Evolutionary conservation across 2,329 filamentous ascomycete genomes (phyloP).

Genomic region (Fusarium concolor): DNA sequence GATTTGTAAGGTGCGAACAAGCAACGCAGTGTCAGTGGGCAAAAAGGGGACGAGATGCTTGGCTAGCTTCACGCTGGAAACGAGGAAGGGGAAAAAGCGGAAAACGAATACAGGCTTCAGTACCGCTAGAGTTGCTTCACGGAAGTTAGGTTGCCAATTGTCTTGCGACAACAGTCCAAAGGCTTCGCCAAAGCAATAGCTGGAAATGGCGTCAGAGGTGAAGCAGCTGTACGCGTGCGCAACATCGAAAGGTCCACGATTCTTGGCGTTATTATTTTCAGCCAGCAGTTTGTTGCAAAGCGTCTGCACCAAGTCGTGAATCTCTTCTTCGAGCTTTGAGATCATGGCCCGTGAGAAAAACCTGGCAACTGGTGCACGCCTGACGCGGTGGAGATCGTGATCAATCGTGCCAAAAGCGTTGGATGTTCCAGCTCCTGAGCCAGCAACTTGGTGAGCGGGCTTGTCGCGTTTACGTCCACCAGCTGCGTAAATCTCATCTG

Average conservation of each 20-base stretch:
- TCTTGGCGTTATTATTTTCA: background rate
- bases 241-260: background rate
- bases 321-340: background rate
- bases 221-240: conserved; percentile 24
- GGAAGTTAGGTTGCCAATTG: conserved; percentile 13
- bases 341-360: conserved; percentile 30
- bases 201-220: conserved; percentile 9
- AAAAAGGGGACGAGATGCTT: conserved; percentile 5
- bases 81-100: conserved; percentile 12
- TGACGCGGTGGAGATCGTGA: conserved; percentile 12
- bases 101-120: conserved; percentile 26
- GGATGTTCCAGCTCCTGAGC: conserved; percentile 6
- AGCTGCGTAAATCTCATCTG: conserved; percentile 19
- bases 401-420: conserved; percentile 14
- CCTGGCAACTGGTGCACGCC: conserved; percentile 12
- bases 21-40: conserved; percentile 1
- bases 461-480: conserved; percentile 26
- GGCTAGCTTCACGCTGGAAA: conserved; percentile 7
- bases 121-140: conserved; percentile 18
- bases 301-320: conserved; percentile 9
- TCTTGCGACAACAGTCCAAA: conserved; percentile 9
- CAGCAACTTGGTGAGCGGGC: conserved; percentile 14
- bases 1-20: conserved; percentile 9
- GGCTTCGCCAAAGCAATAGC: conserved; percentile 22
- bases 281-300: conserved; percentile 12